A percentile compares a stretch with the other conserved stretches of the same genome.
phyloP scores from a whole-genome alignment of 306 rosid genomes.

The Malus asiatica region DNA sequence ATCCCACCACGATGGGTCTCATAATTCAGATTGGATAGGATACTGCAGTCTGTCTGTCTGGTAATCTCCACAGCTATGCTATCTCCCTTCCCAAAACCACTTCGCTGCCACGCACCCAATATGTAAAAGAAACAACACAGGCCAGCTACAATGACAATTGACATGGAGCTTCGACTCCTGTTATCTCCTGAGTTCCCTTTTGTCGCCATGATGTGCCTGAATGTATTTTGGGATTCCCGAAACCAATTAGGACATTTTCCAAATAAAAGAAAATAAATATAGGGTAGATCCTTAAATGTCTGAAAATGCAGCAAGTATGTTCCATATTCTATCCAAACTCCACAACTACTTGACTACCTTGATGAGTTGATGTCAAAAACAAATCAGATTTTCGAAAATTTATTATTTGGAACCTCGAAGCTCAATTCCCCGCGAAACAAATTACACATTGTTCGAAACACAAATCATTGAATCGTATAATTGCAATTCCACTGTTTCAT shows the following conservation, averaged over 20 bases:
- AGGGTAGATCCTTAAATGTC: background rate
- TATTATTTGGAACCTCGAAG: background rate
- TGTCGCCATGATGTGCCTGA: constrained; percentile 54
- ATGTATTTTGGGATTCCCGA: background rate
- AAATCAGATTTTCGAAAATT: background rate
- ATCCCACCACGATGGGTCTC: constrained; percentile 56
- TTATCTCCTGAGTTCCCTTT: constrained; percentile 62
- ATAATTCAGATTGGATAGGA: constrained; percentile 56
- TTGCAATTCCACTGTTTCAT: background rate
- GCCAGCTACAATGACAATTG: constrained; percentile 52
- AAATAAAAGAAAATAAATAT: background rate
- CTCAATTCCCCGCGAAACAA: background rate
- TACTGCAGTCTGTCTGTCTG: constrained; percentile 62
- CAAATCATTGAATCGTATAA: background rate
- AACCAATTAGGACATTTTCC: background rate
- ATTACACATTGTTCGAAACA: background rate
- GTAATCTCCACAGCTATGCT: constrained; percentile 68
- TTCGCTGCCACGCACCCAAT: constrained; percentile 81
- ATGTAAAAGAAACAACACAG: constrained; percentile 75
- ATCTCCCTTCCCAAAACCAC: constrained; percentile 88
- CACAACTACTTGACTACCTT: background rate
- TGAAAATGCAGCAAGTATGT: background rate
- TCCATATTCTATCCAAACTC: background rate
- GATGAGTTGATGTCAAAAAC: background rate
- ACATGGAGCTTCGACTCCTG: constrained; percentile 37